Evolutionary conservation across 1,284 basidiomycete species (phyloP).

Genomic region (Hemileia vastatrix): DNA sequence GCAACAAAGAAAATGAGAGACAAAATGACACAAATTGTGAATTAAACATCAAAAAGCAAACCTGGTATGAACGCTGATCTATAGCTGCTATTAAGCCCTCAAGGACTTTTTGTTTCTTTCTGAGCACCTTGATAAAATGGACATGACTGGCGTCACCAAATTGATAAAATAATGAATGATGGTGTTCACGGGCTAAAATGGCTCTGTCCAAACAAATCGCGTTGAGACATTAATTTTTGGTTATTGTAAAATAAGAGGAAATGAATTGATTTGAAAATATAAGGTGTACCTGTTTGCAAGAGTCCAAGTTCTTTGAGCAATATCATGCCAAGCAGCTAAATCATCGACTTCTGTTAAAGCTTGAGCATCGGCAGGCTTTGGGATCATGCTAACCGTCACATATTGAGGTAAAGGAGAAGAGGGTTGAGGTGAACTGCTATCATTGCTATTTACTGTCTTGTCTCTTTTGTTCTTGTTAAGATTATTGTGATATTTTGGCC

Average conservation of each 20-base stretch:
- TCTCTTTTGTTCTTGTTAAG: no score
- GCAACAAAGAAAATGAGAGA: neutral
- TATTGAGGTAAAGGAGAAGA: neutral
- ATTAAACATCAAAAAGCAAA: no score
- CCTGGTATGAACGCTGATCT: conserved; percentile 12
- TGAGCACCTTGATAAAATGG: conserved; percentile 11
- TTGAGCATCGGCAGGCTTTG: conserved; percentile 2
- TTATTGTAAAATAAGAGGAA: no score
- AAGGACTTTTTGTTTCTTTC: conserved; percentile 6
- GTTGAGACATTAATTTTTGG: no score
- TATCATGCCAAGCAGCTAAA: conserved; percentile 11
- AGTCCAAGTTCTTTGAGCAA: conserved; percentile 15
- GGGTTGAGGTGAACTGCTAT: neutral
- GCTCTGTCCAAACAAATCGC: no score
- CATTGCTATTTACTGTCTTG: neutral
- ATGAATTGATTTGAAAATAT: no score
- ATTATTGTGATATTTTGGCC: conserved; percentile 6
- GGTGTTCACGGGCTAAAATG: conserved; percentile 18
- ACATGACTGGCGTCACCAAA: conserved; percentile 10
- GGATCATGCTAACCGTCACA: conserved; percentile 15
- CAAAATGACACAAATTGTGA: no score
- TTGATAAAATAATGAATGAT: conserved; percentile 19
- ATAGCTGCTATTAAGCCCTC: conserved; percentile 16
- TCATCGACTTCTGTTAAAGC: conserved; percentile 2
- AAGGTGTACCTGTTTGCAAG: conserved; percentile 10